Base-by-base conservation (phyloP, 2,329 filamentous ascomycete genomes). In the Fusarium sp. region DNA sequence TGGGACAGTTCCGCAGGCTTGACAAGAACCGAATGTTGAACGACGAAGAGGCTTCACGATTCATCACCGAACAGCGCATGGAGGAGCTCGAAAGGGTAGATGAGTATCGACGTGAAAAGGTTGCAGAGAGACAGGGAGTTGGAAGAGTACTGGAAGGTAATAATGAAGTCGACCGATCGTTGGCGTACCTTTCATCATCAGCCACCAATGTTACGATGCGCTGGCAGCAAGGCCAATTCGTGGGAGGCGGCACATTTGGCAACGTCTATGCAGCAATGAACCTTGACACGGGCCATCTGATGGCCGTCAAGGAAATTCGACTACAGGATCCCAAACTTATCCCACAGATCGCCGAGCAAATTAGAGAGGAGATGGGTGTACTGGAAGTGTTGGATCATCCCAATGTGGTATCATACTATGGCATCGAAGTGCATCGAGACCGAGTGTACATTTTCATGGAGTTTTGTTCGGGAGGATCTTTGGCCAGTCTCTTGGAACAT, bases 371-470 rank as follows among this genome's bases (percentile, higher is more conserved):
- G 82, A 98, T 99, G 95, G 93, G 93, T 58, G 96, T 99, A 9
- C 86, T 99, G 54, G 96, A 98, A 82, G 93, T 98, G 2, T 88
- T 99, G 50, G 95, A 99, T 79, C 96, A 99, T 80, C 96, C 96
- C 28, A 99, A 99, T 80, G 94, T 99, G 69, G 97, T 99, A 28
- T 96, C 95, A 15, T 99, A 99, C 83, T 96, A 96, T 80, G 96
- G 96, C 66, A 98, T 99, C 79, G 96, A 99, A 82, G 96, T 98
- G 6, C 96, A 99, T 83, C 91, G 96, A 72, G 96, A 99, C 86
- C 96, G 97, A 80, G 96, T 99, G n/a, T 99, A 98, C 83, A 98
- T 99, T 75, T 99, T 99, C 81, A 99, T 99, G 96, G 96, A 99
- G 82, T 98, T 97, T 83, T 99, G 96, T 82, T 97, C 95, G 9